Base-by-base conservation (phyloP, 257 asterid species). In the Paulownia fortunei region DNA sequence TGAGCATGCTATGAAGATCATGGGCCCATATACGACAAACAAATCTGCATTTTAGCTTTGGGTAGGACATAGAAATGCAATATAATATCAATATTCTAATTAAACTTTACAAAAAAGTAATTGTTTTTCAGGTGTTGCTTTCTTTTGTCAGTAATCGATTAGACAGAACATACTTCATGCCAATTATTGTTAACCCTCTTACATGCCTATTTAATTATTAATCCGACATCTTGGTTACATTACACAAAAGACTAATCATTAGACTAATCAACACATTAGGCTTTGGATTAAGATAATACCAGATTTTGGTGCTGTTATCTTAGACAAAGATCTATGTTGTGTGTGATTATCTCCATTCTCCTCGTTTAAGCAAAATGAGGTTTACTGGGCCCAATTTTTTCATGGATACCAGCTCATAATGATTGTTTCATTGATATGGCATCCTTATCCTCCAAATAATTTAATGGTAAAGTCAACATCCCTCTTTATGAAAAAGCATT, bases 401-500 rank as follows among this genome's bases (percentile, higher is more conserved):
- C 52, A 39, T 67, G 81, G 58, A 19, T 67, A 66, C 74, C 74
- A 76, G 74, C 59, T 76, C 74, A 52, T 65, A 26, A 5, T 49
- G 65, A 64, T 60, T 63, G 54, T 64, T 26, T 19, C 52, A 4
- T 37, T 54, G 52, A 52, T 21, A 65, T 71, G 47, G 11, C 42
- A 69, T 8, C 24, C 74, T 69, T 69, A 69, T 69, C 74, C 46
- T 3, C 18, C 13, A 4, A 68, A 13, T 6, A 69, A 42, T 8
- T 27, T 26, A 63, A 9, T 65, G 0, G 36, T 21, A 37, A 27
- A 64, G 19, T 11, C 72, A 39, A 13, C 16, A 2, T 16, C 0
- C 13, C 15, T 54, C 8, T 7, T 41, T 34, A 30, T 30, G 2
- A 1, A 34, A 6, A 19, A 6, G 27, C 27, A 30, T 0, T 62